These are phyloP conservation scores for Dalbergia cultrata DNA, from an alignment of 306 rosid genomes.

Conservation along the genomic window DNA sequence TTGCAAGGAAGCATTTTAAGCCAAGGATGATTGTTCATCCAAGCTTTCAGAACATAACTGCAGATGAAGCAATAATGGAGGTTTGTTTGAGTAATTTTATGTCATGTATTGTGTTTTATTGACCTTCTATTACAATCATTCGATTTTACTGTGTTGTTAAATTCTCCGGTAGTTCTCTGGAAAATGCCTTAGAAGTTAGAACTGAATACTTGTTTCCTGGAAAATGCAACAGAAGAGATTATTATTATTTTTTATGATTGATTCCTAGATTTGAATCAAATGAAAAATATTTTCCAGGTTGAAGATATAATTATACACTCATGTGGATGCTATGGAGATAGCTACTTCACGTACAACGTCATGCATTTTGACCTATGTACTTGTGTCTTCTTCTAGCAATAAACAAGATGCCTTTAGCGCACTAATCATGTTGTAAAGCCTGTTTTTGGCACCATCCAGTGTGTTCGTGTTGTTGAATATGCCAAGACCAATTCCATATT, in stretches of 20 bases:
- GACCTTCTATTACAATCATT: not conserved
- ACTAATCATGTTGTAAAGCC: too few relatives aligned
- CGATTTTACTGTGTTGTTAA: constrained; percentile 22
- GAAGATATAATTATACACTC: too few relatives aligned
- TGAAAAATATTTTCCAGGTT: too few relatives aligned
- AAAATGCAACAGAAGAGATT: not conserved
- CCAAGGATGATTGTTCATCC: constrained; percentile 99
- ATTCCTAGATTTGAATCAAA: not conserved
- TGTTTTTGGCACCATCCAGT: too few relatives aligned
- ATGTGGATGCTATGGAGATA: too few relatives aligned
- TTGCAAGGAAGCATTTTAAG: constrained; percentile 92
- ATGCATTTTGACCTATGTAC: too few relatives aligned
- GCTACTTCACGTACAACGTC: too few relatives aligned
- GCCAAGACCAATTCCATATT: too few relatives aligned
- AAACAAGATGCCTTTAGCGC: too few relatives aligned
- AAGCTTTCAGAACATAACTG: constrained; percentile 93
- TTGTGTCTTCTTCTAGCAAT: too few relatives aligned
- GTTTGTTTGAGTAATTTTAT: constrained; percentile 54
- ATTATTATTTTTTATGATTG: not conserved
- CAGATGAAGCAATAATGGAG: constrained; percentile 97
- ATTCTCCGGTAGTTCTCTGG: constrained; percentile 4
- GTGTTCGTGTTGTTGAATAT: too few relatives aligned
- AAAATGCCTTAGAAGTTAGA: not conserved
- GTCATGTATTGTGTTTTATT: constrained; percentile 5
- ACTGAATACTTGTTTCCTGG: not conserved